A percentile compares a stretch with the other conserved stretches of the same genome.
These are phyloP conservation scores for Candida insectalens DNA, from an alignment of 805 yeast species.

Conservation along the genomic window DNA sequence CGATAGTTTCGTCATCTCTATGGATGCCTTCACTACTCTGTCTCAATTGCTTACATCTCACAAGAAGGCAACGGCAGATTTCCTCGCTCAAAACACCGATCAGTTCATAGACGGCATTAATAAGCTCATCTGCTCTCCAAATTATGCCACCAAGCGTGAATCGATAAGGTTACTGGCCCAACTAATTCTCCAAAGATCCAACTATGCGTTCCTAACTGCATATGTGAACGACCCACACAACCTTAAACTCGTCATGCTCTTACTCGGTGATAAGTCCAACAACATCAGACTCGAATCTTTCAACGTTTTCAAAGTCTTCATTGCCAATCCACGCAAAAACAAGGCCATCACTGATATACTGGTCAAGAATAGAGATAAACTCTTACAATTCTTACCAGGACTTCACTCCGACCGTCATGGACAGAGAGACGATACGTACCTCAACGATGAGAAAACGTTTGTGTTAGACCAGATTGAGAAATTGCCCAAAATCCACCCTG, in stretches of 20 bases:
- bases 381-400: slow-evolving; percentile 56
- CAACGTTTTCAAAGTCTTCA: slow-evolving; percentile 86
- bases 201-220: slow-evolving; percentile 60
- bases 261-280: slow-evolving; percentile 80
- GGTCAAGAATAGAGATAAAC: slow-evolving; percentile 71
- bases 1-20: slow-evolving; percentile 79
- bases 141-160: slow-evolving; percentile 90
- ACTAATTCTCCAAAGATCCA: slow-evolving; percentile 60
- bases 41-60: slow-evolving; percentile 62
- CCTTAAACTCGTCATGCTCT: slow-evolving; percentile 75
- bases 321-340: slow-evolving; percentile 90
- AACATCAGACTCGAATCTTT: slow-evolving; percentile 87
- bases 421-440: slow-evolving; percentile 54
- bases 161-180: slow-evolving; percentile 68
- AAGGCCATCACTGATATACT: slow-evolving; percentile 74
- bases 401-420: slow-evolving; percentile 44
- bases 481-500: slow-evolving; percentile 47
- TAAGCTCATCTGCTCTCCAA: slow-evolving; percentile 60
- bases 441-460: slow-evolving; percentile 67
- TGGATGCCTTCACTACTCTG: slow-evolving; percentile 78
- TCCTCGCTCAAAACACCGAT: slow-evolving; percentile 49
- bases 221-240: slow-evolving; percentile 79
- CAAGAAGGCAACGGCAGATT: slow-evolving; percentile 59
- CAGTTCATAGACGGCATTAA: slow-evolving; percentile 56
- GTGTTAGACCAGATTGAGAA: slow-evolving; percentile 65